Conservation (phyloP, 2,329 filamentous ascomycete genomes). For the Cercospora sesami region DNA sequence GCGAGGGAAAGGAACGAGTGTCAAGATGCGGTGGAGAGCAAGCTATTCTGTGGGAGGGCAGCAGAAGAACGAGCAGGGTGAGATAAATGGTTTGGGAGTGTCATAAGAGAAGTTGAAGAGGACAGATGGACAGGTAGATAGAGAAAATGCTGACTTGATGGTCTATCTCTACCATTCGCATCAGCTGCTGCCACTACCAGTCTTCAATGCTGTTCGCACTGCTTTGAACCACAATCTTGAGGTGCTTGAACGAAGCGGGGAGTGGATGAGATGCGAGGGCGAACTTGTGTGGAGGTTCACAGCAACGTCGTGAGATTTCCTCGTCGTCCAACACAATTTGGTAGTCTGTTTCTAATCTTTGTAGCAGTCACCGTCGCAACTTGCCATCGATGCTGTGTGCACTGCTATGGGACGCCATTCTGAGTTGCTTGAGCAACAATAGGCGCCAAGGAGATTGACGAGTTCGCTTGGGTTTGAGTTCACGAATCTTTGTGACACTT, state of each 20-base stretch:
- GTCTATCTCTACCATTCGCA: not conserved
- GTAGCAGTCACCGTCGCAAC: not conserved
- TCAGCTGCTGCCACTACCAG: not conserved
- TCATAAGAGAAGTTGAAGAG: slow-evolving; percentile 3
- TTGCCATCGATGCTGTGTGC: not conserved
- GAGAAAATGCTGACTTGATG: not conserved
- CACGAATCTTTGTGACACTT: not conserved
- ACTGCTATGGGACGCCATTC: not conserved
- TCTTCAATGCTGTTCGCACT: not conserved
- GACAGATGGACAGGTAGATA: not conserved
- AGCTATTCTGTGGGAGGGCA: slow-evolving; percentile 69
- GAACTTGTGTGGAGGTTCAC: not conserved
- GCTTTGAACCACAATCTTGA: not conserved
- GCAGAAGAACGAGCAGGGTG: slow-evolving; percentile 74
- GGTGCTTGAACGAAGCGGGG: not conserved
- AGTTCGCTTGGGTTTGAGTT: not conserved
- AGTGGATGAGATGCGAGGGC: not conserved
- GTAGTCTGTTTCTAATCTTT: not conserved
- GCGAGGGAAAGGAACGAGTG: slow-evolving; percentile 68
- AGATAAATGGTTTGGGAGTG: slow-evolving; percentile 76
- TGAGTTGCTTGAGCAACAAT: not conserved
- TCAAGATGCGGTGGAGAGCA: slow-evolving; percentile 88
- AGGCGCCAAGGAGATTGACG: not conserved
- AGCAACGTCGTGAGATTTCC: not conserved
- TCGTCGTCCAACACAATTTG: not conserved